Base-by-base conservation (phyloP, 2,329 filamentous ascomycete genomes). In the Zopfia rhizophila region DNA sequence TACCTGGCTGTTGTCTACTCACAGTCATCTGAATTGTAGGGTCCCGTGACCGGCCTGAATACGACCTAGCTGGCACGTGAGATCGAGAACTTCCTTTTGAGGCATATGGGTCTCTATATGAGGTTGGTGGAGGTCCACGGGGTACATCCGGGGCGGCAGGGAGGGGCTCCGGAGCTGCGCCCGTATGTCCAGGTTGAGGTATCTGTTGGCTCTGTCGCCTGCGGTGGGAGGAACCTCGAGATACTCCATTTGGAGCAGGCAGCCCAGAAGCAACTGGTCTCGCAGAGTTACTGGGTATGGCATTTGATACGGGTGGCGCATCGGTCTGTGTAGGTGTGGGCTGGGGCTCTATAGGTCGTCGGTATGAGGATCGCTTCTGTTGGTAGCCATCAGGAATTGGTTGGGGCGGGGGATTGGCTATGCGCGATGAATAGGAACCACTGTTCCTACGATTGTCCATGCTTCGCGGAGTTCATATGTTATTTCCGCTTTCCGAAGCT, bases 71-170 rank as follows among this genome's bases (percentile, higher is more conserved):
- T 2, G 65, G 57, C 3, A 44, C 55, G 29, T 42, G 38, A 11
- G 44, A 37, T 39, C 60, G 55, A 19, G 61, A 51, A 49, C 47
- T 55, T 10, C 52, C 46, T 33, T 55, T 66, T 10, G 56, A 73
- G 28, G 71, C 74, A 56, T 70, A 70, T 8, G 68, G 68, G 29
- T 70, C 66, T 48, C 56, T 58, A 49, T 70, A 72, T 0, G 69
- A 65, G 8, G 58, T 60, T 4, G 86, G 83, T 27, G 83, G 83
- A 7, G 68, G 65, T 21, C 75, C 79, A 59, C 78, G 78, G 42
- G 86, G 83, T 19, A 79, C 81, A 55, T 89, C 86, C 53, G 86
- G 83, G 23, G 81, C 83, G 37, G 77, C 74, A 13, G 68, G 68
- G 25, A 65, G 55, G 5, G 45, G 40, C n/a, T 27, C 32, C 23